Base-by-base conservation (phyloP, 768 basidiomycete genomes). In the Xanthoconium purpureum region DNA sequence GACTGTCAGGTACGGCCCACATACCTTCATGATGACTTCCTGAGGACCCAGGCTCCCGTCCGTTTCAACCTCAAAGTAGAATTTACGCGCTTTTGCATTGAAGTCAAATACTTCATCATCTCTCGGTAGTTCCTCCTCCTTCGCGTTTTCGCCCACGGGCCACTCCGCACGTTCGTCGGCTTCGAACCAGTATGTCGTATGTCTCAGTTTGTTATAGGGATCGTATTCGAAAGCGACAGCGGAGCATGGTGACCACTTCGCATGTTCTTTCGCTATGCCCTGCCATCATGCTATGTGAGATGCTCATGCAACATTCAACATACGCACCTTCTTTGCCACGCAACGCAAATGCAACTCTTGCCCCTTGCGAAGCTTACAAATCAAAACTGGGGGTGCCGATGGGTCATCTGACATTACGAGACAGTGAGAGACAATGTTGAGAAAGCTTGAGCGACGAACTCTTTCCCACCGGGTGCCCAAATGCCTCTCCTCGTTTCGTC, bases 181-280 rank as follows among this genome's bases (percentile, higher is more conserved):
- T 73, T 99, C 97, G 68, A 80, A 92, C 97, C 97, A 98, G 72
- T 97, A 85, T 3, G 89, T 85, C 4, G 97, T 98, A 73, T 99
- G 97, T 51, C 94, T 85, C 33, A 99, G 79, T 71, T 94, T 94
- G 76, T 99, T 99, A 78, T 98, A 82, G 13, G 97, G 97, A 72
- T 99, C 97, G 60, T 99, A 99, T 75, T 99, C 97, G 61, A 96
- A 98, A 9, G 88, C 84, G 17, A 99, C 87, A 9, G 97, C 94
- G 2, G 94, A 90, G 57, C 94, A 91, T 13, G 97, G 96, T 0
- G 94, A 96, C 93, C 96, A 99, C 75, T 99, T 99, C 13, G 97
- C 94, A 68, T 99, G 97, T 70, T 97, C 94, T 77, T 98, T 98
- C 5, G 96, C 94, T 57, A 97, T 88, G 40, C 96, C 96, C 96